Evolutionary conservation across 768 basidiomycete species (phyloP).

Genomic region (Agaricus subrufescens): DNA sequence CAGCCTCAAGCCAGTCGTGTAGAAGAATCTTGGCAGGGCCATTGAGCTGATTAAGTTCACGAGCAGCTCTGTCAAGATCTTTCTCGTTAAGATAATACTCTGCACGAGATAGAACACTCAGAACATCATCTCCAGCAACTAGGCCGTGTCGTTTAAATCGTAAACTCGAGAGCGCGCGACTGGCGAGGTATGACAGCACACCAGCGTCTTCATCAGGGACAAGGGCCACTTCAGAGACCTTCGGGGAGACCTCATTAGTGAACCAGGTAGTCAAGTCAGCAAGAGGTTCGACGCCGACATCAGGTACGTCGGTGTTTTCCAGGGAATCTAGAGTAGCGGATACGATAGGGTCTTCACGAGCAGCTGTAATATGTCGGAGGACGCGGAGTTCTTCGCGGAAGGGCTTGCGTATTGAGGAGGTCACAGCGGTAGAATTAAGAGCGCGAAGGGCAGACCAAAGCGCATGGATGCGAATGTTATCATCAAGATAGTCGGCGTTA

Average conservation of each 20-base stretch:
- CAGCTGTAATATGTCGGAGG: conserved; percentile 67
- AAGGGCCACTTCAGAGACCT: conserved; percentile 83
- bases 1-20: conserved; percentile 89
- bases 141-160: conserved; percentile 79
- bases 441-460: conserved; percentile 93
- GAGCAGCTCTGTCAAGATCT: conserved; percentile 83
- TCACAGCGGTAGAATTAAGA: conserved; percentile 57
- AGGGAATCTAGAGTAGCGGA: conserved; percentile 63
- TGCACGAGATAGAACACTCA: conserved; percentile 83
- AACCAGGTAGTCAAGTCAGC: conserved; percentile 93
- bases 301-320: conserved; percentile 69
- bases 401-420: conserved; percentile 64
- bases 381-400: conserved; percentile 90
- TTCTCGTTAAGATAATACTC: conserved; percentile 89
- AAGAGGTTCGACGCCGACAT: conserved; percentile 82
- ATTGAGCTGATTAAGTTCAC: conserved; percentile 87
- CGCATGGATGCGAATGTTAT: conserved; percentile 87
- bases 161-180: conserved; percentile 68
- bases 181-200: conserved; percentile 80
- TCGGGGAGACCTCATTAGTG: conserved; percentile 73
- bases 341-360: conserved; percentile 67
- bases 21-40: conserved; percentile 75
- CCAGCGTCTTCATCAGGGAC: conserved; percentile 91
- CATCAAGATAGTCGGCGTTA: conserved; percentile 87
- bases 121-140: conserved; percentile 76